Percentiles rank a stretch among this genome's conserved stretches.
Conservation (phyloP, 1,284 basidiomycete genomes). For the Inonotus hispidus region DNA sequence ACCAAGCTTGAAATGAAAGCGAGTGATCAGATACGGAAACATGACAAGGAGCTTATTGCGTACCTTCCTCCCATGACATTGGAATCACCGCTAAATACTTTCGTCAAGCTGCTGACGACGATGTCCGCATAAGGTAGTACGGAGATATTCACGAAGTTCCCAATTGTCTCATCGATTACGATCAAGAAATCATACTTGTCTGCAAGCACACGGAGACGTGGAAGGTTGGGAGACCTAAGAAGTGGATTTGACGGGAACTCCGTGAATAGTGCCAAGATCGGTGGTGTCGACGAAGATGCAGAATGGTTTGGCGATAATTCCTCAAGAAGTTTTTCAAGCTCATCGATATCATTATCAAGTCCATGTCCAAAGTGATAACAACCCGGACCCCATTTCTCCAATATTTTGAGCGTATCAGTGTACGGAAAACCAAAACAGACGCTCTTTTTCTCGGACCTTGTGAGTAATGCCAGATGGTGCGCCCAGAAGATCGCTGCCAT, state of each 20-base stretch:
- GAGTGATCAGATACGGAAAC: not conserved
- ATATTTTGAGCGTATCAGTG: conserved; percentile 93
- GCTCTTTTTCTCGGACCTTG: conserved; percentile 64
- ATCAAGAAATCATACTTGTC: conserved; percentile 88
- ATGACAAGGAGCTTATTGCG: conserved; percentile 25
- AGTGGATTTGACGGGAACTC: conserved; percentile 97
- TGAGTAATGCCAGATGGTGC: conserved; percentile 65
- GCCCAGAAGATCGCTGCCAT: conserved; percentile 95
- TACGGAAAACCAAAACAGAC: conserved; percentile 96
- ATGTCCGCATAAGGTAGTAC: conserved; percentile 88
- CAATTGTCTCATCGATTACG: conserved; percentile 93
- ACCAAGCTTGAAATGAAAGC: conserved; percentile 52
- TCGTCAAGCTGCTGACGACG: conserved; percentile 90
- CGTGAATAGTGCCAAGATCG: conserved; percentile 66
- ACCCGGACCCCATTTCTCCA: conserved; percentile 97
- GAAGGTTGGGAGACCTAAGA: conserved; percentile 77
- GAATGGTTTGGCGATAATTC: conserved; percentile 35
- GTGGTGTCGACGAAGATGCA: conserved; percentile 41
- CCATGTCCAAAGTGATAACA: conserved; percentile 89
- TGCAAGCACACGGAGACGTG: conserved; percentile 75
- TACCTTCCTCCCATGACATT: conserved; percentile 99
- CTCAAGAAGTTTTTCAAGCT: conserved; percentile 62
- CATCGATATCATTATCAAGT: conserved; percentile 68
- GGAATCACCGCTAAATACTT: conserved; percentile 91
- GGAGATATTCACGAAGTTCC: conserved; percentile 95